phyloP scores from a whole-genome alignment of 768 basidiomycete genomes.

The Sporobolomyces pararoseus region DNA sequence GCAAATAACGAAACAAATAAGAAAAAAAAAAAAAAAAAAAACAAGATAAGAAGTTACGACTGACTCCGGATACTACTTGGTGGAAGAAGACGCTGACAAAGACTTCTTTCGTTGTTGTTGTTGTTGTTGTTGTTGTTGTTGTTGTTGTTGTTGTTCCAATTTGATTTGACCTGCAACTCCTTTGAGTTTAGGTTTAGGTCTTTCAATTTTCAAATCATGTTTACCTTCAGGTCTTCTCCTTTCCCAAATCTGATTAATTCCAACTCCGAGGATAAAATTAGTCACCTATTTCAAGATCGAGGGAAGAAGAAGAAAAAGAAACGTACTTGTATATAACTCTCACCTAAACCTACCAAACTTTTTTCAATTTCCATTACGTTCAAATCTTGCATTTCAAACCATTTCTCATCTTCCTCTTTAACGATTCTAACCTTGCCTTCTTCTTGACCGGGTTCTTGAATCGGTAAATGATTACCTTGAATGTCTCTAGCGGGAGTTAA shows the following conservation, averaged over 20 bases:
- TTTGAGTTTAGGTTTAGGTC: conserved; percentile 26
- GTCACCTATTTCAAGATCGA: too few relatives aligned
- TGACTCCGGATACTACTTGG: too few relatives aligned
- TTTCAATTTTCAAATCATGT: conserved; percentile 23
- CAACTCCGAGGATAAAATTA: too few relatives aligned
- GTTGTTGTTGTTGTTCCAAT: too few relatives aligned
- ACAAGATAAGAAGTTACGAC: too few relatives aligned
- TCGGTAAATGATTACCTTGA: neutral
- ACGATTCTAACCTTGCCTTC: conserved; percentile 48
- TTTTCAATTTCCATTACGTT: conserved; percentile 93
- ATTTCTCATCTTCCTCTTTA: conserved; percentile 71
- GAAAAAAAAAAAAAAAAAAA: too few relatives aligned
- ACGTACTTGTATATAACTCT: conserved; percentile 85
- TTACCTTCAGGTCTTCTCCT: conserved; percentile 19
- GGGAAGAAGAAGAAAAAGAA: neutral
- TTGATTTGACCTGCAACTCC: conserved; percentile 4
- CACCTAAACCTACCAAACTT: conserved; percentile 96
- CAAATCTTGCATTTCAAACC: conserved; percentile 94
- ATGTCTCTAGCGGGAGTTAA: conserved; percentile 50
- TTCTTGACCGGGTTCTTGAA: too few relatives aligned
- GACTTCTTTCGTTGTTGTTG: too few relatives aligned
- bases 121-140: too few relatives aligned
- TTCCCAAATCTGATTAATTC: conserved; percentile 34
- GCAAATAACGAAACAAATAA: too few relatives aligned
- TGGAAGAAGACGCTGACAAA: too few relatives aligned